A percentile compares a stretch with the other conserved stretches of the same genome.
These are phyloP conservation scores for Diversispora eburnea DNA, from an alignment of 192 early-diverging fungal species.

Conservation along the genomic window DNA sequence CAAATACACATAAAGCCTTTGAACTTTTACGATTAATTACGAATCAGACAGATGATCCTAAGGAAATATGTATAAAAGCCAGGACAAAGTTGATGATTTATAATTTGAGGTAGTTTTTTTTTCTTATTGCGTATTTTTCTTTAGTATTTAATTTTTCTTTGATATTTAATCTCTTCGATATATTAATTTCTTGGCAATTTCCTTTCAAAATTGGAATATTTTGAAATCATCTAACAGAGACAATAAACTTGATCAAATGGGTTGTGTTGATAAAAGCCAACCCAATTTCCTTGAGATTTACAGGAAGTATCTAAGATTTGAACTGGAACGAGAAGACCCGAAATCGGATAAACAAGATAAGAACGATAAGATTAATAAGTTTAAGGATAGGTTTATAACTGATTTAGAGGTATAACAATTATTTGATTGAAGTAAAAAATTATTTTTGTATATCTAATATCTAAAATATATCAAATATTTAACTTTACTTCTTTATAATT, in stretches of 20 bases:
- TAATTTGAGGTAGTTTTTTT: not conserved
- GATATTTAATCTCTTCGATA: no score
- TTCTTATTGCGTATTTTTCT: not conserved
- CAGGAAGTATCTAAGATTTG: not conserved
- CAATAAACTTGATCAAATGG: not conserved
- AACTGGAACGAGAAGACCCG: not conserved
- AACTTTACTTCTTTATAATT: not conserved
- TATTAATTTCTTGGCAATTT: no score
- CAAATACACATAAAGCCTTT: slow-evolving; percentile 8
- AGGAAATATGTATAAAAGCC: not conserved
- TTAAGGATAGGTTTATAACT: no score
- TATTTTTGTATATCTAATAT: no score
- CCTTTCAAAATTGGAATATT: no score
- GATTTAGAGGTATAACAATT: no score
- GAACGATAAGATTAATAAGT: no score
- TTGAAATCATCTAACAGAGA: no score
- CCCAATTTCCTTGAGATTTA: not conserved
- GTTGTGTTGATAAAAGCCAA: not conserved
- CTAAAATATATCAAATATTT: no score
- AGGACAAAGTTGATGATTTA: not conserved
- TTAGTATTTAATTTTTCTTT: no score
- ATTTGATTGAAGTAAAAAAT: no score
- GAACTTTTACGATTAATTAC: not conserved
- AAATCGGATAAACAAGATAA: not conserved
- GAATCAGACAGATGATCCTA: not conserved